phyloP scores from a whole-genome alignment of 2,329 filamentous ascomycete species.

The Cadophora malorum region DNA sequence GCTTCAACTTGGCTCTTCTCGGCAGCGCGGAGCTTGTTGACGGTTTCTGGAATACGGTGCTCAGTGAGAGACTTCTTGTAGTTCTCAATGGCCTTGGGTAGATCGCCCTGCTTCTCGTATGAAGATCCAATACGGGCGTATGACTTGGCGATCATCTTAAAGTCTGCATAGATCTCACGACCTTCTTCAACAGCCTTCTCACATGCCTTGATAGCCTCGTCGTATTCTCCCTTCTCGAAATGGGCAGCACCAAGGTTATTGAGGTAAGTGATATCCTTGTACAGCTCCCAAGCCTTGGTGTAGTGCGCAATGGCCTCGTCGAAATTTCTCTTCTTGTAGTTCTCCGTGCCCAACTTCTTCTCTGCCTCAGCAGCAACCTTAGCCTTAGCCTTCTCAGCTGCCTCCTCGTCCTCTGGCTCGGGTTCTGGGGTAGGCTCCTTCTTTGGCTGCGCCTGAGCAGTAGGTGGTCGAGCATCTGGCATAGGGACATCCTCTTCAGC shows the following conservation, averaged over 20 bases:
- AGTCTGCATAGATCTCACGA: slow-evolving; percentile 88
- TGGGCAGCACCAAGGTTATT: slow-evolving; percentile 95
- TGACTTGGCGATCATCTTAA: slow-evolving; percentile 98
- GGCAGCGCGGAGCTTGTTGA: slow-evolving; percentile 87
- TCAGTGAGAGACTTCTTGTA: slow-evolving; percentile 95
- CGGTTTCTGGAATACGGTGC: slow-evolving; percentile 92
- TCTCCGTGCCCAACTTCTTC: slow-evolving; percentile 91
- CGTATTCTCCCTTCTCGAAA: slow-evolving; percentile 95
- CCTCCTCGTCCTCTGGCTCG: slow-evolving; percentile 80
- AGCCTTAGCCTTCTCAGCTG: slow-evolving; percentile 81
- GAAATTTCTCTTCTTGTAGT: slow-evolving; percentile 98
- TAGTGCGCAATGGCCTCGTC: slow-evolving; percentile 96
- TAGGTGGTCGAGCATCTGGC: slow-evolving; percentile 67
- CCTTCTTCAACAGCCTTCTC: slow-evolving; percentile 89
- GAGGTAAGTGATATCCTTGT: slow-evolving; percentile 97
- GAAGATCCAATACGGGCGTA: slow-evolving; percentile 94
- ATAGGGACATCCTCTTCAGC: slow-evolving; percentile 78
- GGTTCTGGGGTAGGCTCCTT: slow-evolving; percentile 64
- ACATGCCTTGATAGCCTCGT: slow-evolving; percentile 85
- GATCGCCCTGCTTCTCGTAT: slow-evolving; percentile 88
- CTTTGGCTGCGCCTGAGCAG: slow-evolving; percentile 51
- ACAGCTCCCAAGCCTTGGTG: slow-evolving; percentile 88
- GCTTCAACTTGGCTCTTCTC: slow-evolving; percentile 85
- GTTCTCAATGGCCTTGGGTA: slow-evolving; percentile 80
- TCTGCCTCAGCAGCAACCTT: slow-evolving; percentile 94